A percentile compares a stretch with the other conserved stretches of the same genome.
phyloP scores from a whole-genome alignment of 495 filamentous ascomycete species.

The Penicillium egyptiacum region DNA sequence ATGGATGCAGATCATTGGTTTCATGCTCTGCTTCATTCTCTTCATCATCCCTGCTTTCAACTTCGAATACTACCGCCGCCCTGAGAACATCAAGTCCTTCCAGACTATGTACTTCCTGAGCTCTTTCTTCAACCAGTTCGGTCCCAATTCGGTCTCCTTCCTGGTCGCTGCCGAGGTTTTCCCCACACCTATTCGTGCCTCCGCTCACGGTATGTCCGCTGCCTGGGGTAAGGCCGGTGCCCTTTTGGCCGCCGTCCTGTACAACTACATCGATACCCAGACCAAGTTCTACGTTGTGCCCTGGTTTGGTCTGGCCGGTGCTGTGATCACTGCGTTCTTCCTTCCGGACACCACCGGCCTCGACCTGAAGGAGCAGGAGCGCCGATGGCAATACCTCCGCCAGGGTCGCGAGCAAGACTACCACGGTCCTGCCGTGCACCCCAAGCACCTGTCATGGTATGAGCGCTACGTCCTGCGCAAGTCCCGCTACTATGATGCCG shows the following conservation, averaged over 20 bases:
- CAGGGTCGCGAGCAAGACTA: constrained; percentile 73
- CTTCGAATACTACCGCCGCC: constrained; percentile 71
- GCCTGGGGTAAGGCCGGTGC: constrained; percentile 82
- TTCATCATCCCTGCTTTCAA: constrained; percentile 84
- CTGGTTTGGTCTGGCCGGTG: constrained; percentile 85
- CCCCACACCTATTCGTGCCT: constrained; percentile 85
- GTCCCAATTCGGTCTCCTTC: constrained; percentile 90
- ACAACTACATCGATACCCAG: constrained; percentile 80
- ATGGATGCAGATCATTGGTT: constrained; percentile 88
- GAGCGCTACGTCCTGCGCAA: constrained; percentile 66
- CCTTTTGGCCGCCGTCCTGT: constrained; percentile 76
- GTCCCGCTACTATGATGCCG: constrained; percentile 75
- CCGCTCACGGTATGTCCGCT: constrained; percentile 86
- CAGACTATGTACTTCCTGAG: constrained; percentile 91
- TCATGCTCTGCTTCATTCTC: constrained; percentile 80
- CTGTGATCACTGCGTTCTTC: constrained; percentile 74
- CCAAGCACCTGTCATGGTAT: constrained; percentile 78
- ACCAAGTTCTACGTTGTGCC: constrained; percentile 84
- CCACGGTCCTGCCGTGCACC: constrained; percentile 84
- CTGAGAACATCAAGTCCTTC: constrained; percentile 70
- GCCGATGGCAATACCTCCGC: constrained; percentile 78
- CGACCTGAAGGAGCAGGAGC: constrained; percentile 91
- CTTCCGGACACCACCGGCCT: constrained; percentile 91
- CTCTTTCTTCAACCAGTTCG: constrained; percentile 96
- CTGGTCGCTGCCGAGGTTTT: constrained; percentile 88